phyloP scores from a whole-genome alignment of 495 filamentous ascomycete genomes.

The Penicillium simplicissimum region DNA sequence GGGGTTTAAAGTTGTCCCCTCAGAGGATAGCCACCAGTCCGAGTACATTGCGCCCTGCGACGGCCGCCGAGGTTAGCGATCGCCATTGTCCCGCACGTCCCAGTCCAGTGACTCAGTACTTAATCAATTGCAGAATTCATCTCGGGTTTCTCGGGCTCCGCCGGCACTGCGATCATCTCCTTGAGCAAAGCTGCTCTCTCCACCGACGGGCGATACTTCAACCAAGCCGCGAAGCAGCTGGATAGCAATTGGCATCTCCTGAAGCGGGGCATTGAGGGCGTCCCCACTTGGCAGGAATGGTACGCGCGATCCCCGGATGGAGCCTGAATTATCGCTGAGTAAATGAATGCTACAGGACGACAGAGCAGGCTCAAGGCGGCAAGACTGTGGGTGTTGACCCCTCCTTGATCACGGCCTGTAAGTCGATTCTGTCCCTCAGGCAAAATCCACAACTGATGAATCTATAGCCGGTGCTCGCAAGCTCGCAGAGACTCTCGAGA shows the following conservation, averaged over 20 bases:
- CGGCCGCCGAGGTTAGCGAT: slow-evolving; percentile 71
- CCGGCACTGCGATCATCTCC: slow-evolving; percentile 88
- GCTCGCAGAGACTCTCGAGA: slow-evolving; percentile 82
- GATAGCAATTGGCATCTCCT: slow-evolving; percentile 90
- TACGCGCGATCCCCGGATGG: slow-evolving; percentile 32
- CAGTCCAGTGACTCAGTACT: slow-evolving; percentile 17
- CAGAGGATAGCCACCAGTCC: slow-evolving; percentile 95
- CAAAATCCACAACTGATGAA: slow-evolving; percentile 6
- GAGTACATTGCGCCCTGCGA: slow-evolving; percentile 97
- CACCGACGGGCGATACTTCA: slow-evolving; percentile 98
- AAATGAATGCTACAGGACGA: slow-evolving; percentile 51
- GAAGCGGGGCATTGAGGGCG: slow-evolving; percentile 90
- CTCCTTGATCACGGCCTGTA: slow-evolving; percentile 76
- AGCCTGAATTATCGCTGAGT: slow-evolving; percentile 26
- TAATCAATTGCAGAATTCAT: slow-evolving; percentile 65
- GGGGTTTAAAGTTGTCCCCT: slow-evolving; percentile 76
- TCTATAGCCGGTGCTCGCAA: slow-evolving; percentile 73
- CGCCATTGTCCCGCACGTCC: neutral
- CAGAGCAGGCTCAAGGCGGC: slow-evolving; percentile 77
- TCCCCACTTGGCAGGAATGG: slow-evolving; percentile 99
- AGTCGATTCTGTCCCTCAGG: slow-evolving; percentile 16
- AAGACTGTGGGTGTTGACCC: slow-evolving; percentile 93
- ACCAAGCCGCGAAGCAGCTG: slow-evolving; percentile 90
- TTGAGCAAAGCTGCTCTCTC: slow-evolving; percentile 84
- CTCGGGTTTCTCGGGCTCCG: slow-evolving; percentile 92